Evolutionary conservation across 345 rosid genomes (phyloP), one percentile per base, ranked within the genome.

Genomic region (Durio zibethinus): DNA sequence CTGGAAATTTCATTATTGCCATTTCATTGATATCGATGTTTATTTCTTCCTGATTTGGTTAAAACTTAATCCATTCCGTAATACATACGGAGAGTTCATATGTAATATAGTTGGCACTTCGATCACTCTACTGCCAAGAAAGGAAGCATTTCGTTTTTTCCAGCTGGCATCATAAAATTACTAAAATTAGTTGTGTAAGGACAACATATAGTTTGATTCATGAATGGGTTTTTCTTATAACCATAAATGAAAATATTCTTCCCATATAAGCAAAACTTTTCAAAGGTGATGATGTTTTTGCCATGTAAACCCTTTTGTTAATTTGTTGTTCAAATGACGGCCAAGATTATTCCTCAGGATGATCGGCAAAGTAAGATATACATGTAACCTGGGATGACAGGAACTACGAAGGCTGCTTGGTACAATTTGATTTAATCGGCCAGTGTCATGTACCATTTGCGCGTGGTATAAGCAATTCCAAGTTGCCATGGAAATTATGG

Each of bases 1-100:
- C 0, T 33, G 7, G 23, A 29, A 72, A 72, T 81, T 77, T 52
- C 80, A 7, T 47, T 9, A 20, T 38, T 81, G 83, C 83, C 80
- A 76, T 45, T 42, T 5, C n/a, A n/a, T n/a, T n/a, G n/a, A n/a
- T n/a, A n/a, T n/a, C n/a, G 10, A 2, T 10, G n/a, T 29, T 27
- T 6, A 9, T 47, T 7, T 69, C 54, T 47, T 42, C 33, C 35
- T 42, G 1, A 43, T 68, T 20, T 43, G 35, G 27, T 14, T 12
- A 27, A 27, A 25, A 27, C 14, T 27, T 3, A n/a, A 20, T 35
- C 35, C 0, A 18, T 7, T 7, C 25, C 71, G 48, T 38, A 40
- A 42, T 42, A 1, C 53, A 23, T 5, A 42, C n/a, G 53, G 31
- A 42, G 42, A 65, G 48, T n/a, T 9, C 6, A 36, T 0, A 35